Conservation (phyloP, 495 filamentous ascomycete genomes). For the Lasiosphaeriaceae sp. region DNA sequence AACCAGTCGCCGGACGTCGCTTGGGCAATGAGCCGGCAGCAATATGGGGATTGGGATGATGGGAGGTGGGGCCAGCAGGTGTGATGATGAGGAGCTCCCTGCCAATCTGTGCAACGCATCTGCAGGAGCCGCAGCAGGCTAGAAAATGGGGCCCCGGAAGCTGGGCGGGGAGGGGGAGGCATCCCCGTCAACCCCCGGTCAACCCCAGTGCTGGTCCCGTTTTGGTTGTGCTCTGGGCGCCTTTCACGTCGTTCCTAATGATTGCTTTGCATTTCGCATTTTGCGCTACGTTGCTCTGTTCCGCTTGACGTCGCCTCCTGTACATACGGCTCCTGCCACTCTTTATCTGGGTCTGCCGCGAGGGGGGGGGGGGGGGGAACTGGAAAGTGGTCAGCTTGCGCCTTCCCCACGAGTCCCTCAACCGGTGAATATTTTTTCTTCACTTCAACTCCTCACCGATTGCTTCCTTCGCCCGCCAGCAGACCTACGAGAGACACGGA, state of each 20-base stretch:
- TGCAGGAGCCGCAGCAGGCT: slow-evolving; percentile 13
- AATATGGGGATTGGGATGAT: slow-evolving; percentile 3
- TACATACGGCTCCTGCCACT: slow-evolving; percentile 3
- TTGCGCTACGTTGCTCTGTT: slow-evolving; percentile 10
- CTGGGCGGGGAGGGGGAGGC: slow-evolving; percentile 1
- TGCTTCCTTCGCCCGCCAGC: slow-evolving; percentile 13
- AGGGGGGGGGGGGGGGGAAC: background rate
- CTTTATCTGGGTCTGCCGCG: background rate
- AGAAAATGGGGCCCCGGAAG: slow-evolving; percentile 7
- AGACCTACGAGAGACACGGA: slow-evolving; percentile 22
- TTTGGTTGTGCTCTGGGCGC: slow-evolving; percentile 2
- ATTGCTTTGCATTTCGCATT: slow-evolving; percentile 2
- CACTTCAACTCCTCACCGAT: slow-evolving; percentile 34
- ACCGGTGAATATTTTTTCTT: slow-evolving; percentile 31
- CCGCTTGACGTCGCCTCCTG: slow-evolving; percentile 7
- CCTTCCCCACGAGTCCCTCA: slow-evolving; percentile 18
- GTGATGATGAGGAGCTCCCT: slow-evolving; percentile 10
- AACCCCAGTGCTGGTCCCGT: background rate
- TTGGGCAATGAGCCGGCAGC: slow-evolving; percentile 12
- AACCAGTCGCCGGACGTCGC: background rate
- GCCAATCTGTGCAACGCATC: slow-evolving; percentile 12
- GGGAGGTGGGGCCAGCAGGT: slow-evolving; percentile 3
- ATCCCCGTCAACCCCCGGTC: no score
- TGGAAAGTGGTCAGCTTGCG: slow-evolving; percentile 18
- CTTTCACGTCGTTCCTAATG: background rate